A percentile compares a stretch with the other conserved stretches of the same genome.
Evolutionary conservation across 805 yeast genomes (phyloP).

Genomic region (Candida morakotiae): DNA sequence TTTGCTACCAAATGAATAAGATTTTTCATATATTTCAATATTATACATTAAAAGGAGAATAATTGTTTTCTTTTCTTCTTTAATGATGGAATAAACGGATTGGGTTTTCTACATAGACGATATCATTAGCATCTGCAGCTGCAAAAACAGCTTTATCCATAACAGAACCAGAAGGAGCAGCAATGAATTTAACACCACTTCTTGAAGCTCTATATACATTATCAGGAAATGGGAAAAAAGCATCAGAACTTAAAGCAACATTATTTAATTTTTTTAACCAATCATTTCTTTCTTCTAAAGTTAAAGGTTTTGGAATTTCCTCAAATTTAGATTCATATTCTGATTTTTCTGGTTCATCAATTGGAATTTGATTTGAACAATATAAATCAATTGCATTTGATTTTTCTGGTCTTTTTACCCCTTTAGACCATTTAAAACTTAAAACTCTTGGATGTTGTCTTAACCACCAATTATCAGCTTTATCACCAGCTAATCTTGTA

Average conservation of each 20-base stretch:
- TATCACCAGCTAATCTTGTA: conserved; percentile 98
- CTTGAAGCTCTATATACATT: conserved; percentile 96
- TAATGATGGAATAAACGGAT: conserved; percentile 97
- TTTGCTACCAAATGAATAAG: not conserved
- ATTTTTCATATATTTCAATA: too few species aligned
- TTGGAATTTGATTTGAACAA: conserved; percentile 90
- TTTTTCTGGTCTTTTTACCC: conserved; percentile 97
- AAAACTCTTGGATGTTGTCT: conserved; percentile 96
- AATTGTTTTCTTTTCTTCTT: too few species aligned
- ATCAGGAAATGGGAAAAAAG: conserved; percentile 99
- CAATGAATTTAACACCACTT: conserved; percentile 93
- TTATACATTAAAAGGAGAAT: too few species aligned
- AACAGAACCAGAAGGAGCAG: conserved; percentile 97
- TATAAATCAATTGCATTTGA: conserved; percentile 94
- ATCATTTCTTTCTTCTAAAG: conserved; percentile 76
- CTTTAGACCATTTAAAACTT: conserved; percentile 95
- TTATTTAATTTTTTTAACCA: conserved; percentile 79
- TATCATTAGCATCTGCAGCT: conserved; percentile 88
- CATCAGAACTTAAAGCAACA: conserved; percentile 94
- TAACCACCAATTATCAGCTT: conserved; percentile 99
- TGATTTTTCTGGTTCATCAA: conserved; percentile 83
- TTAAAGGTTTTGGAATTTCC: conserved; percentile 77
- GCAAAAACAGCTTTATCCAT: conserved; percentile 95
- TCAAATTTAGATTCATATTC: conserved; percentile 91
- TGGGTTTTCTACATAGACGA: conserved; percentile 95